Evolutionary conservation across 352 stramenopile species (phyloP).

Genomic region (Globisporangium nodosum): DNA sequence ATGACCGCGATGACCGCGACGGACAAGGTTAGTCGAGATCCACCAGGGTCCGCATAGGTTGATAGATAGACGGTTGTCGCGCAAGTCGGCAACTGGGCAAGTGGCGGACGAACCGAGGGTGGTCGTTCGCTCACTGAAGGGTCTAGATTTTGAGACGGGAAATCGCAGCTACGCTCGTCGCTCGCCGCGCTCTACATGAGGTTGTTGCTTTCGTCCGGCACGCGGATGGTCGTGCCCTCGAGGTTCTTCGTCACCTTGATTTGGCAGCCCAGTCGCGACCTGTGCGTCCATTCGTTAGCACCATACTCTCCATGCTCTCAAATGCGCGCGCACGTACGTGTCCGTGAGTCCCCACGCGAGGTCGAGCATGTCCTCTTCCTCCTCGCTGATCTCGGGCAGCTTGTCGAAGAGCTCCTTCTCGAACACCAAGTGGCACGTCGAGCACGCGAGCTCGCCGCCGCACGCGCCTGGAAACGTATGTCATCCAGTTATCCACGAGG

Average conservation of each 20-base stretch:
- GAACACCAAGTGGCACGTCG: constrained; percentile 92
- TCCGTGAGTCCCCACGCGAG: constrained; percentile 92
- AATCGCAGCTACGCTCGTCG: neutral
- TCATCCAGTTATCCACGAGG: neutral
- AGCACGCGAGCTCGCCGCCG: constrained; percentile 91
- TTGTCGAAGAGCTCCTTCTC: constrained; percentile 86
- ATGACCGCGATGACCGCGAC: neutral
- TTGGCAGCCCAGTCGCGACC: constrained; percentile 87
- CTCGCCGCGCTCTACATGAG: constrained; percentile 62
- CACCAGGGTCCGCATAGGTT: neutral
- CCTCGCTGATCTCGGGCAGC: constrained; percentile 85
- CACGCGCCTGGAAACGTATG: constrained; percentile 64
- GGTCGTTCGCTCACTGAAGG: neutral
- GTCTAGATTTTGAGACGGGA: constrained; percentile 2
- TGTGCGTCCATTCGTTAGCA: constrained; percentile 1
- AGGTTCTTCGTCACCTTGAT: constrained; percentile 87
- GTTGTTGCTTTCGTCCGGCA: constrained; percentile 87
- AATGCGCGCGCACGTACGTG: constrained; percentile 51
- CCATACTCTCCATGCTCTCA: neutral
- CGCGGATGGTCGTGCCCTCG: constrained; percentile 79
- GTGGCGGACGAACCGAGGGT: neutral
- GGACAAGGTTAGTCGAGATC: neutral
- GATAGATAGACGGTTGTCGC: neutral
- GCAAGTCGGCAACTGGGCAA: neutral
- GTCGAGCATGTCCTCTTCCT: constrained; percentile 96